Base-by-base conservation (phyloP, 106 monocot genomes). In the Apostasia shenzhenica region DNA sequence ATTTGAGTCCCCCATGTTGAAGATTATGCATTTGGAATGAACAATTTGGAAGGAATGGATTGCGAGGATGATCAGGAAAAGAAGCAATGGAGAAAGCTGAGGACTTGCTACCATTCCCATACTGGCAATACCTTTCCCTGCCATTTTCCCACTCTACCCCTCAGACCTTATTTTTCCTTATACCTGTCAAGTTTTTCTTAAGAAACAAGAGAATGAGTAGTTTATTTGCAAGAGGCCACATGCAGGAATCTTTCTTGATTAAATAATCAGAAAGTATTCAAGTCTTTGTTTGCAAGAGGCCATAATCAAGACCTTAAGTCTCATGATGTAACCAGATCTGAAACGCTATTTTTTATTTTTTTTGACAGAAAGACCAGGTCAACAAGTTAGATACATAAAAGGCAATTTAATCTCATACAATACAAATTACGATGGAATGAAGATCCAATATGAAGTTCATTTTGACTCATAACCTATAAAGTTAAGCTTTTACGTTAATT, bases 1-100 rank as follows among this genome's bases (percentile, higher is more conserved):
- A 55, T 83, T 75, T 1, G 79, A 83, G 48, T 79, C 83, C 6
- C 82, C 82, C 39, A 82, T 78, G 71, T 82, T 82, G 59, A 82
- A 82, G 46, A 82, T 8, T 40, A 71, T 61, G 14, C 80, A 80
- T 71, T 71, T 75, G 64, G 80, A 71, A 14, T 48, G 44, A 71
- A 40, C 60, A 59, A 0, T 41, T 45, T n/a, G 44, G 2, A 39
- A 55, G 61, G 64, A 6, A 5, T 57, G 66, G 8, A 75, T 49
- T 3, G 75, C 2, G n/a, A 76, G 13, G 41, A 68, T 8, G 10
- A 64, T n/a, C 49, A 52, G 6, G 60, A 49, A 5, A 59, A 66
- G 50, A 66, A 58, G 41, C 9, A 10, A 46, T 41, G 51, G 45
- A 78, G 58, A 65, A 45, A 67, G 52, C 3, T 13, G 14, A 64